phyloP scores from a whole-genome alignment of 345 rosid species.

The Syzygium aromaticum region DNA sequence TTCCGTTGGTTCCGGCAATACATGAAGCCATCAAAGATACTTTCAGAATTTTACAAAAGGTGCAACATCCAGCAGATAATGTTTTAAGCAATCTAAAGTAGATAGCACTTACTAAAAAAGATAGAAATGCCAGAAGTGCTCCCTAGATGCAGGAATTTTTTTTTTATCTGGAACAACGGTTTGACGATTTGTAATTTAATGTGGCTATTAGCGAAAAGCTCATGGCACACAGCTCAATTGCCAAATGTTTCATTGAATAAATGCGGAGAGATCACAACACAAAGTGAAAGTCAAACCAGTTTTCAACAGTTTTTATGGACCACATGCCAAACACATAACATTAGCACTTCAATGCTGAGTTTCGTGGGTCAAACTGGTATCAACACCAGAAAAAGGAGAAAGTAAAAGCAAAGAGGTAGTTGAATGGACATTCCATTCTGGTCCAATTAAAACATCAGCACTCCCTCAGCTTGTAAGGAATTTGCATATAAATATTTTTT shows the following conservation, averaged over 20 bases:
- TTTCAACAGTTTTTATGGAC: neutral
- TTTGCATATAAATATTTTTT: neutral
- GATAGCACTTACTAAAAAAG: neutral
- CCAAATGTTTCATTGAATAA: neutral
- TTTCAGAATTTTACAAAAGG: neutral
- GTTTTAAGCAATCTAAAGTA: neutral
- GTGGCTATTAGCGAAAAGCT: neutral
- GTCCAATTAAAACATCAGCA: neutral
- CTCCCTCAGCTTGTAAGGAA: neutral
- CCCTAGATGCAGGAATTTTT: neutral
- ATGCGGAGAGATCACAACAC: neutral
- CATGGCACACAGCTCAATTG: neutral
- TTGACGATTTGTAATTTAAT: neutral
- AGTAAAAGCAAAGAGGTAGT: neutral
- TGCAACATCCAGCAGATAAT: neutral
- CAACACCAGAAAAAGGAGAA: neutral
- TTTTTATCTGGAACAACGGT: neutral
- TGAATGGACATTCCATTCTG: neutral
- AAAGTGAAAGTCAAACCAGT: neutral
- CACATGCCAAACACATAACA: neutral
- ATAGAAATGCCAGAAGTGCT: neutral
- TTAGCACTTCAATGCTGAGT: neutral
- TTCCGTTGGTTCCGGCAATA: neutral
- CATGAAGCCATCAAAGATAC: neutral
- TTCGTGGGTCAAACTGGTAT: neutral